Evolutionary conservation across 495 filamentous ascomycete species (phyloP).

Genomic region (Clavariopsis aquatica): DNA sequence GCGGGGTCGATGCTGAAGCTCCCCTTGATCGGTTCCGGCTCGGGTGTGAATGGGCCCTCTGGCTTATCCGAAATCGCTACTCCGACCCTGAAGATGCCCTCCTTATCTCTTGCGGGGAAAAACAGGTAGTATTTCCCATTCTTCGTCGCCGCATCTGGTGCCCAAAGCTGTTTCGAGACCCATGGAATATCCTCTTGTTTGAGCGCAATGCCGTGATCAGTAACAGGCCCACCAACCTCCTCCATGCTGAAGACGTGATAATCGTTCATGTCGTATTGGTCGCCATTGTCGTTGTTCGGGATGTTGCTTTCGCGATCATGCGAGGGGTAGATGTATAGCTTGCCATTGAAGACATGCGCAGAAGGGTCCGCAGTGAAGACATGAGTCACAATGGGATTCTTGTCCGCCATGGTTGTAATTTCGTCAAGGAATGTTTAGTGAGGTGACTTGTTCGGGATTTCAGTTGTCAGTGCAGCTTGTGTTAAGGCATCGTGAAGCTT

Average conservation of each 20-base stretch:
- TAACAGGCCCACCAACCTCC: slow-evolving; percentile 53
- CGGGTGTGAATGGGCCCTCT: slow-evolving; percentile 58
- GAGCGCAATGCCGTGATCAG: slow-evolving; percentile 61
- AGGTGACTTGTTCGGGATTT: not conserved
- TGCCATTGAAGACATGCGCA: slow-evolving; percentile 63
- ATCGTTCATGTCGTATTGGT: slow-evolving; percentile 79
- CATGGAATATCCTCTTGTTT: slow-evolving; percentile 59
- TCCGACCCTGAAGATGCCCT: slow-evolving; percentile 64
- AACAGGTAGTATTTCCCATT: slow-evolving; percentile 66
- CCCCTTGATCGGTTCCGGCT: slow-evolving; percentile 61
- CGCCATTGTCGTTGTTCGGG: slow-evolving; percentile 72
- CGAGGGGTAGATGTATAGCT: slow-evolving; percentile 66
- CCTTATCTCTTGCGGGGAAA: slow-evolving; percentile 63
- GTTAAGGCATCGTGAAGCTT: slow-evolving; percentile 14
- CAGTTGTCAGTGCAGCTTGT: not conserved
- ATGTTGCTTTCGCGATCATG: slow-evolving; percentile 66
- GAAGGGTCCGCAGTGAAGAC: slow-evolving; percentile 72
- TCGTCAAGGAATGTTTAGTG: not conserved
- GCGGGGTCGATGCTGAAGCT: slow-evolving; percentile 66
- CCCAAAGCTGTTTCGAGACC: slow-evolving; percentile 66
- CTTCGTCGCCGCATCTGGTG: slow-evolving; percentile 61
- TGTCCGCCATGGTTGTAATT: slow-evolving; percentile 29
- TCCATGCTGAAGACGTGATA: slow-evolving; percentile 64
- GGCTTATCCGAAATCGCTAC: slow-evolving; percentile 58
- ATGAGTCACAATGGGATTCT: slow-evolving; percentile 57